A percentile compares a stretch with the other conserved stretches of the same genome.
These are phyloP conservation scores for Aspergillus sp. DNA, from an alignment of 2,329 filamentous ascomycete species.

Conservation along the genomic window DNA sequence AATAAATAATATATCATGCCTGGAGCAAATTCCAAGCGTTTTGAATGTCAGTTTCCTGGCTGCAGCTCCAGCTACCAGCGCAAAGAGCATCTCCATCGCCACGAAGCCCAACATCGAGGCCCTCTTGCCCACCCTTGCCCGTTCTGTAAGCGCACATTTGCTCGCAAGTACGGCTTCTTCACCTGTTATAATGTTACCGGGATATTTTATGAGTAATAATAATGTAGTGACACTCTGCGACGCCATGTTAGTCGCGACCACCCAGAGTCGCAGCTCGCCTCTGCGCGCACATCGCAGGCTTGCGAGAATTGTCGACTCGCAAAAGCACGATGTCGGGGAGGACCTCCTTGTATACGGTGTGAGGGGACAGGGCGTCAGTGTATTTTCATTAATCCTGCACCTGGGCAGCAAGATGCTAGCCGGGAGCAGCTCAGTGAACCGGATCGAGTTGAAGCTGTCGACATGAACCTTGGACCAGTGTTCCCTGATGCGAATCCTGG, in stretches of 20 bases:
- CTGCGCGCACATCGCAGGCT: constrained; percentile 12
- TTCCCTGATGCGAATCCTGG: neutral
- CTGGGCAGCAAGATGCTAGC: neutral
- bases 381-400: neutral
- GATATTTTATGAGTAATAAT: neutral
- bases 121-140: constrained; percentile 10
- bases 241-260: constrained; percentile 21
- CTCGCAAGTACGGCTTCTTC: constrained; percentile 7
- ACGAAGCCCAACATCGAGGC: constrained; percentile 14
- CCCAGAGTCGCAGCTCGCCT: neutral
- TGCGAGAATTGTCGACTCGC: constrained; percentile 15
- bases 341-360: constrained; percentile 7
- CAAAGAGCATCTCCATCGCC: constrained; percentile 19
- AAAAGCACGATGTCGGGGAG: constrained; percentile 13
- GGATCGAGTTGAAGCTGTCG: neutral
- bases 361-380: neutral
- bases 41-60: constrained; percentile 7
- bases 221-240: constrained; percentile 16
- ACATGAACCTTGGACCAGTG: neutral
- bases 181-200: neutral
- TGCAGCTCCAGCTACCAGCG: constrained; percentile 17
- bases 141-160: constrained; percentile 16
- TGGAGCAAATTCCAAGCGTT: neutral
- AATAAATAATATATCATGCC: neutral
- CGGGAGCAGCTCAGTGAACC: neutral